A percentile compares a stretch with the other conserved stretches of the same genome.
phyloP scores from a whole-genome alignment of 2,329 filamentous ascomycete species.

The Penicillium sp. region DNA sequence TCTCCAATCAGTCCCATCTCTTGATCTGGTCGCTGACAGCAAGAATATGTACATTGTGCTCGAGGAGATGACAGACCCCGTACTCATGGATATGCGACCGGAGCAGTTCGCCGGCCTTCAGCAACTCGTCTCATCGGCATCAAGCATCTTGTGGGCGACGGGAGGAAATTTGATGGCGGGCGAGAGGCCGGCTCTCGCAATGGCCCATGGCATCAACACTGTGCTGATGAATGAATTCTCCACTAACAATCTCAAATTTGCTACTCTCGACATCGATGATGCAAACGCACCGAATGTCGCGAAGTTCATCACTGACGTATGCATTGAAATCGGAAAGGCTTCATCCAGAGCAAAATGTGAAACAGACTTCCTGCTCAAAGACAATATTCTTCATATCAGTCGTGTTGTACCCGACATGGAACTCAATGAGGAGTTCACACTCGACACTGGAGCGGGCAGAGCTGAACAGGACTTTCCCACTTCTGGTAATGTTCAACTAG shows the following conservation, averaged over 20 bases:
- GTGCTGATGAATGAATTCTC: not conserved
- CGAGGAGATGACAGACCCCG: not conserved
- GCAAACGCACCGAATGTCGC: not conserved
- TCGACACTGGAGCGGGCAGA: not conserved
- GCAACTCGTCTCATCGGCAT: not conserved
- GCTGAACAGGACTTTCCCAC: not conserved
- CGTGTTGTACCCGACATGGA: not conserved
- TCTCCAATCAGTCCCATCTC: not conserved
- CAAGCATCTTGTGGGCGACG: not conserved
- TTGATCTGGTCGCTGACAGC: not conserved
- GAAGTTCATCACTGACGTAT: not conserved
- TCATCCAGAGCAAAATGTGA: not conserved
- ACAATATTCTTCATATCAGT: not conserved
- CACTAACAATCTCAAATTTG: not conserved
- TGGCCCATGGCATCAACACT: conserved; percentile 1
- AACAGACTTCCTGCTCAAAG: not conserved
- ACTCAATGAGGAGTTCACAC: not conserved
- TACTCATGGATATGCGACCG: not conserved
- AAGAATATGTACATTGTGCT: not conserved
- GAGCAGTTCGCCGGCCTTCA: not conserved
- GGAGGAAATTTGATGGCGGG: not conserved
- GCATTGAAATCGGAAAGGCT: not conserved
- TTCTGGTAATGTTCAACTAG: not conserved
- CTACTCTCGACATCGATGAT: not conserved
- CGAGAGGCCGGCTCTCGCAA: not conserved